Conservation (phyloP, 208 protist genomes). For the Leptomonas pyrrhocoris region DNA sequence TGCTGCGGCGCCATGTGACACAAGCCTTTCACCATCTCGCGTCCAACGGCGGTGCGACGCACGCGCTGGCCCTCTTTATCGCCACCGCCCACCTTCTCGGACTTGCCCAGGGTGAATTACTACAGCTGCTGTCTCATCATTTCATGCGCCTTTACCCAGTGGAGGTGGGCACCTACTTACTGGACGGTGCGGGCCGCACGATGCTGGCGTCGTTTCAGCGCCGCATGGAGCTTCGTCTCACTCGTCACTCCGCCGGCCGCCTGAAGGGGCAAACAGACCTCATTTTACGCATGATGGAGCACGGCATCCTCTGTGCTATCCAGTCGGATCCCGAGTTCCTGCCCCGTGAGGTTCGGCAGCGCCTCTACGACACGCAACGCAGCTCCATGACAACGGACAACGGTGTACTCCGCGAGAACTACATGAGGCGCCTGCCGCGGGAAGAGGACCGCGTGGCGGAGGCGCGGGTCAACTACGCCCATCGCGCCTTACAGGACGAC, state of each 20-base stretch:
- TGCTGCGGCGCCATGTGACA: slow-evolving; percentile 4
- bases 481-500: slow-evolving; percentile 11
- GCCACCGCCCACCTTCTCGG: slow-evolving; percentile 8
- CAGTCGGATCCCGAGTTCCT: background rate
- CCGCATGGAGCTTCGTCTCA: background rate
- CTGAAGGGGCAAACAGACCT: slow-evolving; percentile 6
- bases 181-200: slow-evolving; percentile 14
- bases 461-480: slow-evolving; percentile 16
- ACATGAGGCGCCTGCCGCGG: slow-evolving; percentile 1
- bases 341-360: slow-evolving; percentile 15
- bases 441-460: slow-evolving; percentile 18
- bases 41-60: background rate
- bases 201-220: background rate
- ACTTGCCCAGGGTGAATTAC: background rate
- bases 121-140: background rate
- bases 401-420: background rate
- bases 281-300: slow-evolving; percentile 18
- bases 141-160: slow-evolving; percentile 17
- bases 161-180: slow-evolving; percentile 18
- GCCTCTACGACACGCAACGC: slow-evolving; percentile 10
- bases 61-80: slow-evolving; percentile 21
- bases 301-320: background rate
- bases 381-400: background rate
- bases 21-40: slow-evolving; percentile 7
- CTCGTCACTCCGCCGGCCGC: background rate